Evolutionary conservation across 1,284 basidiomycete species (phyloP).

Genomic region (Tilletia caries): DNA sequence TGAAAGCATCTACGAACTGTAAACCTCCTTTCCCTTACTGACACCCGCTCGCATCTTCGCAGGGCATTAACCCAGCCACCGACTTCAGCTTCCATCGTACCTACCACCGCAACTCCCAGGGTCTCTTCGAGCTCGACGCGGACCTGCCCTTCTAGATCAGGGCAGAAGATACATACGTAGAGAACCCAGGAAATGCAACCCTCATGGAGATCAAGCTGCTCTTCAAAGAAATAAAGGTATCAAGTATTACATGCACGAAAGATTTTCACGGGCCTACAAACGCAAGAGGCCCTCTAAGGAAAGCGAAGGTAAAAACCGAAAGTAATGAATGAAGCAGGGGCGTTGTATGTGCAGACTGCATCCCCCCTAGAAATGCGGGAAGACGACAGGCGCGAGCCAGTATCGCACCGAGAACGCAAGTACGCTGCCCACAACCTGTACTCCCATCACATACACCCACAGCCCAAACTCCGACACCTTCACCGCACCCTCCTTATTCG

Average conservation of each 20-base stretch:
- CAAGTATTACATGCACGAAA: no score
- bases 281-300: no score
- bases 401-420: constrained; percentile 48
- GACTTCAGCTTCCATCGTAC: constrained; percentile 3
- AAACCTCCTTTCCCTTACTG: background rate
- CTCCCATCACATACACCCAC: constrained; percentile 38
- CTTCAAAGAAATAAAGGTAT: no score
- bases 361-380: constrained; percentile 22
- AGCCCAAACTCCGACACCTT: constrained; percentile 32
- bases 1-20: background rate
- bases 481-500: constrained; percentile 21
- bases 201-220: no score
- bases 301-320: no score
- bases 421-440: constrained; percentile 36
- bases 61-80: background rate
- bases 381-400: constrained; percentile 41
- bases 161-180: background rate
- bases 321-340: background rate
- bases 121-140: background rate
- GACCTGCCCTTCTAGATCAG: constrained; percentile 1
- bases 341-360: background rate
- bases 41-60: background rate
- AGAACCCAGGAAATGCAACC: background rate
- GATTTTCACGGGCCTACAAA: no score
- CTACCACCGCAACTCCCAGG: background rate